Evolutionary conservation across 352 stramenopile species (phyloP).

Genomic region (Globisporangium okanoganense): DNA sequence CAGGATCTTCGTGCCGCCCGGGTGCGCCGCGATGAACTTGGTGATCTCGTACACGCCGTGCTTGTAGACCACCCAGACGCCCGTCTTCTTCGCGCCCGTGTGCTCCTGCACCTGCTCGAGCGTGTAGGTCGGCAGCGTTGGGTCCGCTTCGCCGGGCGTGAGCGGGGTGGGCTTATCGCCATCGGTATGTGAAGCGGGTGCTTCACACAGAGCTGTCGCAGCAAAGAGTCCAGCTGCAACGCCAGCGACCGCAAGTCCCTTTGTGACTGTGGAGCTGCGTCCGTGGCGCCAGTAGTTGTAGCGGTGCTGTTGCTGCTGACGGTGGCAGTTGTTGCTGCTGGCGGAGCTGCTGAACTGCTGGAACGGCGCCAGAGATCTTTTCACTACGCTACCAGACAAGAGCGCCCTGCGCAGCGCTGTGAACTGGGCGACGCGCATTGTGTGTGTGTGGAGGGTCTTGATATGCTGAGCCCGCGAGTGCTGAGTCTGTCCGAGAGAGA

Average conservation of each 20-base stretch:
- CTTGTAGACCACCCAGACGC: constrained; percentile 93
- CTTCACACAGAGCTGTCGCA: constrained; percentile 18
- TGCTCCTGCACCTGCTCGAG: constrained; percentile 73
- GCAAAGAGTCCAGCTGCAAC: background rate
- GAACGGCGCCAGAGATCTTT: constrained; percentile 3
- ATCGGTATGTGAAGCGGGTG: background rate
- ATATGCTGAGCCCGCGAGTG: no score
- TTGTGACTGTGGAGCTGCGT: background rate
- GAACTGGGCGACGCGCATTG: constrained; percentile 5
- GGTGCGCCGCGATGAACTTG: constrained; percentile 93
- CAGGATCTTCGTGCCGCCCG: constrained; percentile 89
- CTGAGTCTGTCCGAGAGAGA: no score
- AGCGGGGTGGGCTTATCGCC: constrained; percentile 4
- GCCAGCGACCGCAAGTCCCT: constrained; percentile 5
- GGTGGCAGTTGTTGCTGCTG: background rate
- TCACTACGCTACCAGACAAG: background rate
- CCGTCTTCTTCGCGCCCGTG: constrained; percentile 60
- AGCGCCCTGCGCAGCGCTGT: constrained; percentile 9
- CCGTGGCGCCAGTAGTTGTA: background rate
- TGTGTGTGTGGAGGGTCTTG: background rate
- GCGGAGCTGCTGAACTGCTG: background rate
- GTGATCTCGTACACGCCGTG: constrained; percentile 97
- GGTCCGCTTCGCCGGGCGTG: constrained; percentile 29
- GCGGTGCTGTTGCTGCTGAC: background rate
- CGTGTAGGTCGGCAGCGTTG: constrained; percentile 55